Percentiles rank a stretch among this genome's conserved stretches.
Conservation (phyloP, 306 rosid species). For the Abrus precatorius region DNA sequence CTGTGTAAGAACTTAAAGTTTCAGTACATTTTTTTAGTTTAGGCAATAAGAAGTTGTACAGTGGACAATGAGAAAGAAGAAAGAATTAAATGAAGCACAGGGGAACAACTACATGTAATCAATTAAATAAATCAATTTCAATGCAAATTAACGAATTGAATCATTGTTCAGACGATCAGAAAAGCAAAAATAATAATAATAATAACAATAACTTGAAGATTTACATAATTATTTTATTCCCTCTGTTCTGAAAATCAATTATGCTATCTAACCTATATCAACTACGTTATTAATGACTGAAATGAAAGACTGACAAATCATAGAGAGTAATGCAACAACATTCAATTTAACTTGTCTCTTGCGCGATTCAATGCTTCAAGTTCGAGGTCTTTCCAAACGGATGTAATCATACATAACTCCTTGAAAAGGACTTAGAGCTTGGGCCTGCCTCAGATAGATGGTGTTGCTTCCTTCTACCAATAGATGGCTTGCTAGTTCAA, state of each 20-base stretch:
- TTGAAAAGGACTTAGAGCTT: slow-evolving; percentile 33
- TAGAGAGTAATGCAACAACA: neutral
- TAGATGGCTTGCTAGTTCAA: slow-evolving; percentile 42
- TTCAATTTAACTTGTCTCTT: neutral
- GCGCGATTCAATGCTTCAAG: neutral
- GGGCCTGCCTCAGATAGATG: slow-evolving; percentile 62
- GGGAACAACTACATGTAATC: too few species aligned
- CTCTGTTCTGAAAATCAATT: neutral
- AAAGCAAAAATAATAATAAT: too few species aligned
- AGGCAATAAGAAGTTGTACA: too few species aligned
- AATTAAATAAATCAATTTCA: too few species aligned
- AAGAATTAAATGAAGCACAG: too few species aligned
- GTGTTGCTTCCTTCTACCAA: slow-evolving; percentile 56
- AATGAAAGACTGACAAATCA: neutral
- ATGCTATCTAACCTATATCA: neutral
- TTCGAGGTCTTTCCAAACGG: slow-evolving; percentile 68
- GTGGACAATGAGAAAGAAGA: too few species aligned
- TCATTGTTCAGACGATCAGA: too few species aligned
- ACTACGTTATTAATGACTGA: neutral
- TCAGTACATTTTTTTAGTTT: too few species aligned
- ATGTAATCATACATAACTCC: slow-evolving; percentile 79
- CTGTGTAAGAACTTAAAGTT: too few species aligned
- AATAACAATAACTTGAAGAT: too few species aligned
- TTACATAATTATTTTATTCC: neutral
- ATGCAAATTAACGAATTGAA: too few species aligned